phyloP scores from a whole-genome alignment of 805 yeast genomes.

The Ogataea saltuana region DNA sequence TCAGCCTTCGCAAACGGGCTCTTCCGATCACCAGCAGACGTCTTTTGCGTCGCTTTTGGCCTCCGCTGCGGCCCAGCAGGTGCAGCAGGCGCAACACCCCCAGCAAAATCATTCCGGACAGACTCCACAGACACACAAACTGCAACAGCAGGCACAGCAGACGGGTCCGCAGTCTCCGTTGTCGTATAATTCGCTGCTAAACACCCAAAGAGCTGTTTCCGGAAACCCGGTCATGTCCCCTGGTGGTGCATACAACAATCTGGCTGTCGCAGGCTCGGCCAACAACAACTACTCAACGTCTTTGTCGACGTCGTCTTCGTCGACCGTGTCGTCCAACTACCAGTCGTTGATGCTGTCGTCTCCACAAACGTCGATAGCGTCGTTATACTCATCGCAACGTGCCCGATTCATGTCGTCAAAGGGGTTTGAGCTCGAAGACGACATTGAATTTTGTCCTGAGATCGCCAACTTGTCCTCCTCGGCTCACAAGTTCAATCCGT shows the following conservation, averaged over 20 bases:
- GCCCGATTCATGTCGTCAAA: conserved; percentile 59
- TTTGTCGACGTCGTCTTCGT: conserved; percentile 21
- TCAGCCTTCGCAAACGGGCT: background rate
- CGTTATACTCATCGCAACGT: conserved; percentile 35
- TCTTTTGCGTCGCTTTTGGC: conserved; percentile 25
- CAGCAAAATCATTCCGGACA: background rate
- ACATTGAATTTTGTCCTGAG: conserved; percentile 65
- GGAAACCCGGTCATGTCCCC: conserved; percentile 18
- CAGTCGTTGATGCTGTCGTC: conserved; percentile 29
- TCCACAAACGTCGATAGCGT: conserved; percentile 29
- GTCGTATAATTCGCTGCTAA: conserved; percentile 16
- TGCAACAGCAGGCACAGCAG: conserved; percentile 10
- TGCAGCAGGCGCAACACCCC: conserved; percentile 9
- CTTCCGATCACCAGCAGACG: conserved; percentile 17
- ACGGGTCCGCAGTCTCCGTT: conserved; percentile 15
- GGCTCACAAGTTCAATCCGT: conserved; percentile 59
- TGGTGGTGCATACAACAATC: conserved; percentile 17
- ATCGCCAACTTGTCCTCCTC: conserved; percentile 28
- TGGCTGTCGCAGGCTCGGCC: conserved; percentile 7
- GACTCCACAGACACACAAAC: background rate
- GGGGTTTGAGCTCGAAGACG: conserved; percentile 63
- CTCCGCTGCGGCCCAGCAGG: conserved; percentile 21
- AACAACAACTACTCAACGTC: conserved; percentile 11
- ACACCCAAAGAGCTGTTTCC: conserved; percentile 11
- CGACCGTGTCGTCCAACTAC: conserved; percentile 24